A percentile compares a stretch with the other conserved stretches of the same genome.
Conservation (phyloP, 164 flowering plant species). For the Litsea cubeba region DNA sequence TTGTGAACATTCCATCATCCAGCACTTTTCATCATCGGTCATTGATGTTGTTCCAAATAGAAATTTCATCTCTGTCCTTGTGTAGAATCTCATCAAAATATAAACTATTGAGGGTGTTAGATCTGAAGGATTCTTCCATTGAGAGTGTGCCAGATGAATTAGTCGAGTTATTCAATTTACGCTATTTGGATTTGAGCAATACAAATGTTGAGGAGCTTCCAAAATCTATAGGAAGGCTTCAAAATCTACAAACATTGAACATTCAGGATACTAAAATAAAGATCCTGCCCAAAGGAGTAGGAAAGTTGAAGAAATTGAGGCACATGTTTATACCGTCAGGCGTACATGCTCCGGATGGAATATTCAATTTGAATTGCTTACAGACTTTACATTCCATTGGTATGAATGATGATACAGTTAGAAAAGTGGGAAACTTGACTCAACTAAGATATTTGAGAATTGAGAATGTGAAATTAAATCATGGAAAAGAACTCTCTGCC, state of each 20-base stretch:
- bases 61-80: not conserved
- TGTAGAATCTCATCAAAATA: not conserved
- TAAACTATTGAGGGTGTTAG: not conserved
- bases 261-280: not conserved
- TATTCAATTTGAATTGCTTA: not conserved
- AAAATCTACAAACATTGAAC: not conserved
- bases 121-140: not conserved
- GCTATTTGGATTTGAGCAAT: not conserved
- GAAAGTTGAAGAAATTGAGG: not conserved
- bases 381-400: not conserved
- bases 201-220: not conserved
- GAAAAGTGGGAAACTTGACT: not conserved
- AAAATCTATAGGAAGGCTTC: conserved; percentile 2
- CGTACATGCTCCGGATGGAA: not conserved
- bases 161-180: not conserved
- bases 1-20: not conserved
- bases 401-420: not conserved
- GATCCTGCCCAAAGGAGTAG: not conserved
- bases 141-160: not conserved
- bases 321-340: not conserved
- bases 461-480: not conserved
- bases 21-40: not conserved
- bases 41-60: not conserved
- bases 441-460: not conserved
- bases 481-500: not conserved